Evolutionary conservation across 306 rosid species (phyloP), one percentile per base, ranked within the genome.

Genomic region (Acacia crassicarpa): DNA sequence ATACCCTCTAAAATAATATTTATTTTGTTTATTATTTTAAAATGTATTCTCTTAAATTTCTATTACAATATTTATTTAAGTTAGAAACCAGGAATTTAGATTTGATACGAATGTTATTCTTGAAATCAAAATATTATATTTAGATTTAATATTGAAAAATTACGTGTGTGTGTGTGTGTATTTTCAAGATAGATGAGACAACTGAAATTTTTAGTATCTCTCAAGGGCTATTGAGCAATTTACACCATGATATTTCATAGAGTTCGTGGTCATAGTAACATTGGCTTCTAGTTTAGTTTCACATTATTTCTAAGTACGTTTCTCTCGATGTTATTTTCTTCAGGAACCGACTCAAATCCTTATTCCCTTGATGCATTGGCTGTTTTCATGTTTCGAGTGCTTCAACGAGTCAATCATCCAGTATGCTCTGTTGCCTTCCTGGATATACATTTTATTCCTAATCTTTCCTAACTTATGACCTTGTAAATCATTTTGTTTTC

Each of bases 271-370:
- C 63, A 61, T 44, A 74, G 76, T 68, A 35, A 38, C 11, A 62
- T 54, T 76, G 65, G 40, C 54, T 68, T 74, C 58, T 79, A 46
- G 9, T 70, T 40, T 80, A 40, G 63, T 13, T 56, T 62, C 74
- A 14, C 68, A 23, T 66, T 83, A 43, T 40, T n/a, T 79, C 73
- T 51, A 19, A 81, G 35, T 84, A 49, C 68, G 49, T 76, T 67
- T 49, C 40, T 77, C 44, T 82, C 58, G 25, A 8, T 77, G 58
- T 43, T 78, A 66, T 76, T 8, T 83, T 79, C 51, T 88, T 88
- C 91, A 95, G 99, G 99, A 81, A 95, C 98, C 38, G 90, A 91
- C 88, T 85, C 95, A 81, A 95, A 95, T 82, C 99, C 99, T 15
- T 93, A 91, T 86, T 93, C 99, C 65, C 91, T 92, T 74, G 97